phyloP scores from a whole-genome alignment of 148 eudicot species.

The Camellia japonica region DNA sequence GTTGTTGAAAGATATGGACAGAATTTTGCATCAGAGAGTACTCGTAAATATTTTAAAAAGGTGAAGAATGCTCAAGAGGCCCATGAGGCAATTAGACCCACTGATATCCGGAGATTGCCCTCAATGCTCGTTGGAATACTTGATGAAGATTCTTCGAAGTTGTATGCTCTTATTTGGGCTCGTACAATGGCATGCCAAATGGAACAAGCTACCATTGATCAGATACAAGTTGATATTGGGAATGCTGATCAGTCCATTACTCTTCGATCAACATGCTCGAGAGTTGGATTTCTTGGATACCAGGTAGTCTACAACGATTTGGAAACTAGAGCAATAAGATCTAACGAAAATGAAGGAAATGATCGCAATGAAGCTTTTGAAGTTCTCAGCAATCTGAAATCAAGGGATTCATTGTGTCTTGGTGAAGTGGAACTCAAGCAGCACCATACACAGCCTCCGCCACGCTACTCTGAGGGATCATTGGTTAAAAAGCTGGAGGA shows the following conservation, averaged over 20 bases:
- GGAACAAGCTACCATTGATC: constrained; percentile 66
- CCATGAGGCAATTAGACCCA: constrained; percentile 97
- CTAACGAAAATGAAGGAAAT: constrained; percentile 40
- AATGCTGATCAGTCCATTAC: constrained; percentile 46
- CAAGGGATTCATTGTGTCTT: constrained; percentile 50
- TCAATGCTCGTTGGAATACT: constrained; percentile 60
- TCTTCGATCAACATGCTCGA: constrained; percentile 72
- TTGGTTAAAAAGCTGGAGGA: constrained; percentile 90
- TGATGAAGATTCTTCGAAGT: constrained; percentile 75
- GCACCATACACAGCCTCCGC: constrained; percentile 81
- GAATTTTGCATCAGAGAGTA: constrained; percentile 46
- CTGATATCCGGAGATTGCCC: constrained; percentile 69
- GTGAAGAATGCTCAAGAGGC: constrained; percentile 99
- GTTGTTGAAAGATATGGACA: constrained; percentile 70
- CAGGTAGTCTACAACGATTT: constrained; percentile 67
- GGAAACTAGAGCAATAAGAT: constrained; percentile 52
- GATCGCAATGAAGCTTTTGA: constrained; percentile 43
- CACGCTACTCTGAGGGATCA: constrained; percentile 79
- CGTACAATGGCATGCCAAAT: constrained; percentile 95
- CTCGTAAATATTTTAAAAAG: constrained; percentile 77
- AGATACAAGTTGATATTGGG: constrained; percentile 73
- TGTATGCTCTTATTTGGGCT: constrained; percentile 89
- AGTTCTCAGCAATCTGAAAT: constrained; percentile 49
- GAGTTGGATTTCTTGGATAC: constrained; percentile 66
- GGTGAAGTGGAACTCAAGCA: constrained; percentile 62